Evolutionary conservation across 768 basidiomycete genomes (phyloP), one percentile per base, ranked within the genome.

Genomic region (Russula olivacea): DNA sequence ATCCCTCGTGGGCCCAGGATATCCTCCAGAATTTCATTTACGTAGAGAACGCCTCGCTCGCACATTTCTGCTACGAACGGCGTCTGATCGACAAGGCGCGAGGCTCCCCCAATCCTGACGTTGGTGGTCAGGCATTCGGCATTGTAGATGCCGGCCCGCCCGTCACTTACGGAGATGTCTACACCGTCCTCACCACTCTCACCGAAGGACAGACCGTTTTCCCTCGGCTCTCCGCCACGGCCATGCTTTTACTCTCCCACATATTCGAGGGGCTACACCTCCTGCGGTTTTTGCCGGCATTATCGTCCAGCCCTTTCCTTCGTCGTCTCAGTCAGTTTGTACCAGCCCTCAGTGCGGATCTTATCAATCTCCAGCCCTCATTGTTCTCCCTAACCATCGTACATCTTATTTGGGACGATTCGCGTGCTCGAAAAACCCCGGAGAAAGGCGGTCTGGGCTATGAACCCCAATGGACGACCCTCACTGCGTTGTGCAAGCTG

Each of bases 1-100:
- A 85, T 69, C 85, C 83, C 1, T 81, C 83, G 0, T 91, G 88
- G 88, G 76, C 83, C 36, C 63, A 69, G 4, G 77, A 78, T 61
- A 79, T 81, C 60, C 68, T 89, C 40, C 83, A 86, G 66, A 86
- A 85, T 9, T 87, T 86, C 72, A 74, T 76, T 68, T 89, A 89
- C 66, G 88, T 90, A 64, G 89, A 91, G 74, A 91, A 91, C 68
- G 86, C 83, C 68, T 83, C 85, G 0, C 74, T 84, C 1, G 84
- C 88, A 0, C 89, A 91, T 70, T 74, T 91, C 21, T 80, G 80
- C 67, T 91, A 90, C 72, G 89, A 91, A 72, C 79, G 79, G 61
- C 82, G 88, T 15, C 81, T 91, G 38, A 74, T 87, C 57, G 88
- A 88, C 58, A 65, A 74, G 48, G 69, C 70, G 43, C 76, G 75